Percentiles rank a stretch among this genome's conserved stretches.
phyloP scores from a whole-genome alignment of 306 rosid species.

The Dryas drummondii region DNA sequence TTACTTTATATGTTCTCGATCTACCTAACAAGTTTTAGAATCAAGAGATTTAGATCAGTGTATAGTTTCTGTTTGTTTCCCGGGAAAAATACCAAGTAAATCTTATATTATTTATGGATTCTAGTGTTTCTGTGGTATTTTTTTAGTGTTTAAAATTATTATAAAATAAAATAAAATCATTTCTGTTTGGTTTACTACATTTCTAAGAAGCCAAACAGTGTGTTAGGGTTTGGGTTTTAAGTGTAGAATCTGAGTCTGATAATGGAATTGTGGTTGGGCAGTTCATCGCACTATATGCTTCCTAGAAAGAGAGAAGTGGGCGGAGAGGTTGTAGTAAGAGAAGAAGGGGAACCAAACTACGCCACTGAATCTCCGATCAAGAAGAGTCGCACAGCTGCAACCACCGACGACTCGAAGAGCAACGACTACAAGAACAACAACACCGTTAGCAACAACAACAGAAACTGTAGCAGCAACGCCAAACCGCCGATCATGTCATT shows the following conservation, averaged over 20 bases:
- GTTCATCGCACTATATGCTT: constrained; percentile 42
- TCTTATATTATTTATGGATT: background rate
- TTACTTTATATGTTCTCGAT: background rate
- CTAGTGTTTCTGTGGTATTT: background rate
- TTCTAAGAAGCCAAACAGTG: background rate
- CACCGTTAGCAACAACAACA: background rate
- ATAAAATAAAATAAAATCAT: background rate
- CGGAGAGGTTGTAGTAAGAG: constrained; percentile 27
- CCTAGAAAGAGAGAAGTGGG: constrained; percentile 39
- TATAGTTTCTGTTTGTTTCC: background rate
- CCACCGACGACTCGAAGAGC: constrained; percentile 1
- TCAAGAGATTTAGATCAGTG: constrained; percentile 1
- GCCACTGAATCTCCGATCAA: constrained; percentile 19
- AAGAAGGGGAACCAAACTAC: constrained; percentile 10
- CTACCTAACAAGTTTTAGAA: background rate
- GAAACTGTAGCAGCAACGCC: background rate
- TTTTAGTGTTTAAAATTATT: background rate
- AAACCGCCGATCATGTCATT: constrained; percentile 20
- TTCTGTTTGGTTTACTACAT: background rate
- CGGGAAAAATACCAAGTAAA: background rate
- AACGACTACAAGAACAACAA: constrained; percentile 3
- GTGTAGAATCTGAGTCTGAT: background rate
- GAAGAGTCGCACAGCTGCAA: constrained; percentile 21
- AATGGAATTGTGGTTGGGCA: constrained; percentile 22
- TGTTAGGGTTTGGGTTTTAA: background rate